Evolutionary conservation across 2,329 filamentous ascomycete species (phyloP), one percentile per base, ranked within the genome.

Genomic region (Alternaria burnsii): DNA sequence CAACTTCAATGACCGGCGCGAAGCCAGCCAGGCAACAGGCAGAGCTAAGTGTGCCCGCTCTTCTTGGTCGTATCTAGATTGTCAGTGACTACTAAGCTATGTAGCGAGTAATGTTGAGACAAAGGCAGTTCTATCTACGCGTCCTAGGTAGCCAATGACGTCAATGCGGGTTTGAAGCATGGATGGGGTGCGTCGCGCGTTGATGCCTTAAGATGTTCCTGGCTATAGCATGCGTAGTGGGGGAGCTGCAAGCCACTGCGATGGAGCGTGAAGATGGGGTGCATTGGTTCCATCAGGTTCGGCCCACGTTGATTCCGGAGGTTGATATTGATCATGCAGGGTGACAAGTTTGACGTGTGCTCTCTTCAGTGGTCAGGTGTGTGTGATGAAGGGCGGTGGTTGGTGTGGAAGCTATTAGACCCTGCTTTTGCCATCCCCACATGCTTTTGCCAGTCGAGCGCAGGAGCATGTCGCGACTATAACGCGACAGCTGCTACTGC

Each of bases 321-420:
- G 20, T 50, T 20, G 20, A 12, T 43, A n/a, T 18, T 24, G 46
- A 24, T n/a, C 48, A 47, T 52, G 54, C 53, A 52, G 26, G 34
- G 38, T 20, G 55, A 56, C 22, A 24, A 24, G 30, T 16, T 5
- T 26, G 50, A 63, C 61, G 61, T 63, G 61, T 58, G 28, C 48
- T 52, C 48, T 28, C 26, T 16, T 58, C 42, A 63, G 51, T 63
- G 61, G 61, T 24, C 34, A 36, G 28, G 41, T 30, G 10, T 30
- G 10, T 26, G 52, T 38, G 41, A 38, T 28, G 20, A 26, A 51
- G 16, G 47, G 50, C 26, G 22, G 47, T 52, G 53, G 16, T 18
- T 38, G 34, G 16, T 36, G 34, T 38, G n/a, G 46, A 36, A 50
- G 46, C 20, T 50, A 26, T 54, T 24, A 56, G 52, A 52, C 40